Evolutionary conservation across 768 basidiomycete species (phyloP).

Genomic region (Termitomyces sp.): DNA sequence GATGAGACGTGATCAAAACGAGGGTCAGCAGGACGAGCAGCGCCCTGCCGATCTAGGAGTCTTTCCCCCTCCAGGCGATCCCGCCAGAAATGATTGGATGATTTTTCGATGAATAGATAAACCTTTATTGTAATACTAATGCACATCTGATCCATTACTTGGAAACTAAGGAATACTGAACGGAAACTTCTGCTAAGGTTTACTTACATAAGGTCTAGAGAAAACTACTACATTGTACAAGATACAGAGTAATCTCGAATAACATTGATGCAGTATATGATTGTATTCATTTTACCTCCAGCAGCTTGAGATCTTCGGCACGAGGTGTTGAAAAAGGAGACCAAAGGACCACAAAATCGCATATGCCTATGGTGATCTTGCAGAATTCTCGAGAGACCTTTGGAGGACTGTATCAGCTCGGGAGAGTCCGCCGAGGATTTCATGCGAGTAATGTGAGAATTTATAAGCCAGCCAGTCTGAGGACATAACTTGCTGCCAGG

Average conservation of each 20-base stretch:
- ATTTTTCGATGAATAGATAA: slow-evolving; percentile 41
- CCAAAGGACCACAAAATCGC: neutral
- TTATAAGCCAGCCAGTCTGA: neutral
- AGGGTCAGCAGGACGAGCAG: slow-evolving; percentile 37
- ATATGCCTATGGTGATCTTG: no score
- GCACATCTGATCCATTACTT: neutral
- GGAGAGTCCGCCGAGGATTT: neutral
- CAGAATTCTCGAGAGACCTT: neutral
- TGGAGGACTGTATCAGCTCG: neutral
- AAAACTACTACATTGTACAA: neutral
- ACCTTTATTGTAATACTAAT: slow-evolving; percentile 16
- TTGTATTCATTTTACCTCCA: neutral
- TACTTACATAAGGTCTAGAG: neutral
- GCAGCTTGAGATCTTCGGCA: neutral
- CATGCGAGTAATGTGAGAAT: neutral
- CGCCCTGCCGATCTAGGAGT: slow-evolving; percentile 38
- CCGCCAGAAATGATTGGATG: slow-evolving; percentile 62
- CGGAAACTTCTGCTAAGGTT: neutral
- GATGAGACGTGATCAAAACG: slow-evolving; percentile 58
- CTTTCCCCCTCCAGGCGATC: slow-evolving; percentile 62
- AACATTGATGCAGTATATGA: neutral
- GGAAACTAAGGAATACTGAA: neutral
- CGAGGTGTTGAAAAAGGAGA: no score
- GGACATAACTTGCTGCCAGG: neutral
- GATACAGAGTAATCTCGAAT: neutral